These are phyloP conservation scores for Saturnispora sekii DNA, from an alignment of 805 yeast genomes.

Conservation along the genomic window DNA sequence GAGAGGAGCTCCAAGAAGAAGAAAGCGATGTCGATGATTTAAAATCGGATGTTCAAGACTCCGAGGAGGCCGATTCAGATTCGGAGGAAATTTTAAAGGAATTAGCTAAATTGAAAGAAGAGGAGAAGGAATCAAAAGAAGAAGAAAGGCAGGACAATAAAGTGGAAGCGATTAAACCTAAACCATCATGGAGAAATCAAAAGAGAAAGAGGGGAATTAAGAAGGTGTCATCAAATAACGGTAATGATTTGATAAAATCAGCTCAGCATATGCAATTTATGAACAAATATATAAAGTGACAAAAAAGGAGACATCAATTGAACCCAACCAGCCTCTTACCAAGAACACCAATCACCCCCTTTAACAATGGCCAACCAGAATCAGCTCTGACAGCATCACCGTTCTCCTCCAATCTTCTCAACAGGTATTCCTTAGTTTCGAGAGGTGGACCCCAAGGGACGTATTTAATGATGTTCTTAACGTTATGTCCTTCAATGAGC, in stretches of 20 bases:
- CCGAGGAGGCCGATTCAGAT: conserved; percentile 36
- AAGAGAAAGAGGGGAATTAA: conserved; percentile 1
- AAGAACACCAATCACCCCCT: conserved; percentile 37
- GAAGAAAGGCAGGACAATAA: conserved; percentile 13
- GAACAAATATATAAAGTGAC: conserved; percentile 29
- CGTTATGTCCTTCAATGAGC: conserved; percentile 53
- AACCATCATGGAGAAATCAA: conserved; percentile 12
- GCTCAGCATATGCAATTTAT: conserved; percentile 34
- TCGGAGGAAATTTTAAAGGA: conserved; percentile 41
- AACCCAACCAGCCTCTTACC: conserved; percentile 19
- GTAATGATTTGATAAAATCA: conserved; percentile 28
- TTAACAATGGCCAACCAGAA: conserved; percentile 67
- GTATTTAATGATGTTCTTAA: conserved; percentile 75
- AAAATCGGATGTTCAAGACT: conserved; percentile 9
- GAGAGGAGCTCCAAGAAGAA: conserved; percentile 12
- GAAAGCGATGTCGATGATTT: conserved; percentile 15
- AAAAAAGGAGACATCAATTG: neutral
- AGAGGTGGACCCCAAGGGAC: conserved; percentile 97
- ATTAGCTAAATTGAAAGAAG: conserved; percentile 29
- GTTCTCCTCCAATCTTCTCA: conserved; percentile 88
- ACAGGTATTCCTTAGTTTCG: conserved; percentile 83
- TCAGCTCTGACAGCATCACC: conserved; percentile 89
- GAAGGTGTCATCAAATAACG: conserved; percentile 15
- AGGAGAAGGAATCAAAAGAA: conserved; percentile 15
- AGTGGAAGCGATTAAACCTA: conserved; percentile 14